Percentiles rank a stretch among this genome's conserved stretches.
These are phyloP conservation scores for Botrytis squamosa DNA, from an alignment of 2,329 filamentous ascomycete genomes.

Conservation along the genomic window DNA sequence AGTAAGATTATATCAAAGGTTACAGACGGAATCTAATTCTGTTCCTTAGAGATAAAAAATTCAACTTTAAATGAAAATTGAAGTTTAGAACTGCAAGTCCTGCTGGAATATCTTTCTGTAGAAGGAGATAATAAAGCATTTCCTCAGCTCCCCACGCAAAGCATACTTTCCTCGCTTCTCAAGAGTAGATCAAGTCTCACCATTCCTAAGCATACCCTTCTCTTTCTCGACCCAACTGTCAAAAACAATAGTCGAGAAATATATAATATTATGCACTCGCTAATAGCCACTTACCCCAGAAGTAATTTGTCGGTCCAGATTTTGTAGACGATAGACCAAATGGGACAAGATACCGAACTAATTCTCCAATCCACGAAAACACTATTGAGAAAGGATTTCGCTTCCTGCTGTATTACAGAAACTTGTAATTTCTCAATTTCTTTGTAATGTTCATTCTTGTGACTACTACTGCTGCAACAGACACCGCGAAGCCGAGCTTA, in stretches of 20 bases:
- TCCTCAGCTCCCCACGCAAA: too few species aligned
- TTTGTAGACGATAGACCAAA: background rate
- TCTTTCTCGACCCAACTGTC: background rate
- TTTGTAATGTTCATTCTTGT: too few species aligned
- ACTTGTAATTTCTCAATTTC: too few species aligned
- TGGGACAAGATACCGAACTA: background rate
- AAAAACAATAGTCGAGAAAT: background rate
- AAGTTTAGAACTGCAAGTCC: background rate
- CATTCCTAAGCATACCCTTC: background rate
- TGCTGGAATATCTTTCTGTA: background rate
- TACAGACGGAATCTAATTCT: background rate
- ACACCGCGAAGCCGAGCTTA: too few species aligned
- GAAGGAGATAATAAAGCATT: background rate
- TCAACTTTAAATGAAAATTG: background rate
- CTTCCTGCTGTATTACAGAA: too few species aligned
- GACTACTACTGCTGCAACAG: too few species aligned
- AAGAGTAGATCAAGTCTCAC: background rate
- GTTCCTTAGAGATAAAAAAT: background rate
- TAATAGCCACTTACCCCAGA: background rate
- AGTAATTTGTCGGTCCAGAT: background rate
- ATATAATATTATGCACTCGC: background rate
- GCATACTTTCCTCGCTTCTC: background rate
- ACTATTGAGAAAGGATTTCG: too few species aligned
- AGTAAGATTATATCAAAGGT: background rate
- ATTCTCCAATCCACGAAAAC: background rate